Base-by-base conservation (phyloP, 176 grass and related monocot genomes). In the Leersia perrieri region DNA sequence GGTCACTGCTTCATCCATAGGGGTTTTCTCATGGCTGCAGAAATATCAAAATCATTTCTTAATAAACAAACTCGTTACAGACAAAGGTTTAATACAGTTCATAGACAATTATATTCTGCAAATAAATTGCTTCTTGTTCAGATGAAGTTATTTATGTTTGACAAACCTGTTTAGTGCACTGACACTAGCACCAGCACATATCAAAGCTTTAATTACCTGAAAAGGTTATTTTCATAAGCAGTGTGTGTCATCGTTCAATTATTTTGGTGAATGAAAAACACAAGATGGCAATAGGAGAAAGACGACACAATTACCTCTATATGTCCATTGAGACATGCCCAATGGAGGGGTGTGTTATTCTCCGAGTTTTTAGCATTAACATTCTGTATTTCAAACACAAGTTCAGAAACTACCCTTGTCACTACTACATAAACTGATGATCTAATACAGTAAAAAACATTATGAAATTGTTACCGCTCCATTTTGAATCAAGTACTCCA, bases 401-500 rank as follows among this genome's bases (percentile, higher is more conserved):
- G 60, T 55, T 25, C 25, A 35, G 33, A 57, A 85, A 75, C 55
- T 60, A 34, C 10, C 5, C 9, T 79, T 55, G 18, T 12, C n/a
- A 35, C 5, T 68, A 55, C 20, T 44, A 71, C 72, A 63, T 3
- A n/a, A 64, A 82, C 16, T 47, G 44, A 47, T 47, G 44, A 44
- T 5, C 44, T 15, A 47, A 18, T 14, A 23, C 2, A 20, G 2
- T 23, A 81, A 65, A 31, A 39, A 65, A 14, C 5, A 14, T 5
- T 29, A 32, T 34, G 31, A 75, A 22, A 20, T 72, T 69, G 84
- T 88, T 90, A 99, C 92, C 26, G 69, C 92, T 84, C 90, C 89
- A 87, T 99, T 99, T 55, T 72, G 76, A 80, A 99, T 87, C 81
- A 99, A 73, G 88, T 95, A 99, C n/a, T 99, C 88, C 66, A 95